Evolutionary conservation across 202 grass and related monocot species (phyloP), one percentile per base, ranked within the genome.

Genomic region (Bolboschoenoplectus hybrid): DNA sequence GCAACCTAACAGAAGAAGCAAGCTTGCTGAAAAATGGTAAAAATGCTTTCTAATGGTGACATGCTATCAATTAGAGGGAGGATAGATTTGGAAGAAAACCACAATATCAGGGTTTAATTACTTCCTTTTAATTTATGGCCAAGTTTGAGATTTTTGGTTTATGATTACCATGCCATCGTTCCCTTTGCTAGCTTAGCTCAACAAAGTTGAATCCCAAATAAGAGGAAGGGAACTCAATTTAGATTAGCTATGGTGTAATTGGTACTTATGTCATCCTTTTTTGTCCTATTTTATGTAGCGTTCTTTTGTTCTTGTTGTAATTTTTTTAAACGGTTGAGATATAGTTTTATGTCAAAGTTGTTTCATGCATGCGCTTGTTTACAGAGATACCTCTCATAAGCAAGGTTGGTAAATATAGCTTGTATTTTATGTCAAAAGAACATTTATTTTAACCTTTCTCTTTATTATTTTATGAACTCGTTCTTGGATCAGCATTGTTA

Each of bases 21-120:
- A 80, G 88, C 56, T 80, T 94, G 73, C 88, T 86, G 5, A 90
- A 91, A 86, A 92, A 86, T 39, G 87, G 87, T 12, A 91, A 94
- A 88, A 88, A 13, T 78, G 87, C 65, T 20, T 89, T 90, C 16
- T 80, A 80, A 67, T 74, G 38, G 62, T 74, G 14, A 35, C 2
- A 66, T 67, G 20, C n/a, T 65, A 56, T 52, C 34, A 68, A 52
- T 55, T 84, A 84, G 63, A n/a, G 4, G 32, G 62, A 68, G 62
- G 26, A 68, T 14, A 49, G 26, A 68, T 14, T 35, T 65, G 46
- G 26, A 55, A 52, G 17, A 52, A 67, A 68, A 70, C 66, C 36
- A 79, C n/a, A 26, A 67, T 34, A 6, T 38, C 16, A 26, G 10
- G 60, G 80, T 63, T 67, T 44, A 35, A 50, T 66, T 81, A 67